Evolutionary conservation across 257 asterid species (phyloP), one percentile per base, ranked within the genome.

Genomic region (Ilex aquifolium): DNA sequence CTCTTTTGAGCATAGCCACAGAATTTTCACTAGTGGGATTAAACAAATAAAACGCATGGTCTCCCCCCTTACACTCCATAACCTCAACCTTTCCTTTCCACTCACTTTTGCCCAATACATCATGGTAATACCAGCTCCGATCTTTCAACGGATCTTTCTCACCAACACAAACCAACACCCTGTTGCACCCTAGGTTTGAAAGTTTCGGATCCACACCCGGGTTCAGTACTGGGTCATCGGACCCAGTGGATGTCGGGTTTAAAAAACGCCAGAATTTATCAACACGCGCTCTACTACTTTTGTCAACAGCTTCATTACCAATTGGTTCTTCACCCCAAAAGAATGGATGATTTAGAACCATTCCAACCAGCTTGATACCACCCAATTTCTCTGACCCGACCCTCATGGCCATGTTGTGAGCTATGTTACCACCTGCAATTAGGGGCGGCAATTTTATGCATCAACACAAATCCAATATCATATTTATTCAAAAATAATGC

Each of bases 51-150:
- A 82, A 85, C 56, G 69, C 72, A 56, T 88, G 91, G 0, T 2
- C 48, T 16, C 78, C 82, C 5, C 73, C 88, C 44, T 70, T 69
- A 61, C 75, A 69, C n/a, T 88, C 96, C 58, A 81, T 80, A 52
- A 77, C 14, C 62, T 81, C 85, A 2, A 70, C 42, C 1, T 80
- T 61, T 2, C 96, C 96, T 1, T 0, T 40, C 95, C 91, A 85
- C 0, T 77, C 80, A 8, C 79, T 67, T 46, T 76, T 73, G 50
- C 56, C 64, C 72, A 88, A 11, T 0, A 29, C 64, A 62, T 76
- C 79, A 52, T 77, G 62, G 31, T 83, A 88, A 30, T 13, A 11
- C 69, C 64, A 64, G 2, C 91, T 94, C 36, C 96, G 74, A 0
- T 56, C 69, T 58, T 60, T 79, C 63, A 83, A 13, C 0, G 36